A percentile compares a stretch with the other conserved stretches of the same genome.
Conservation (phyloP, 2,329 filamentous ascomycete genomes). For the Huntiella bhutanensis region DNA sequence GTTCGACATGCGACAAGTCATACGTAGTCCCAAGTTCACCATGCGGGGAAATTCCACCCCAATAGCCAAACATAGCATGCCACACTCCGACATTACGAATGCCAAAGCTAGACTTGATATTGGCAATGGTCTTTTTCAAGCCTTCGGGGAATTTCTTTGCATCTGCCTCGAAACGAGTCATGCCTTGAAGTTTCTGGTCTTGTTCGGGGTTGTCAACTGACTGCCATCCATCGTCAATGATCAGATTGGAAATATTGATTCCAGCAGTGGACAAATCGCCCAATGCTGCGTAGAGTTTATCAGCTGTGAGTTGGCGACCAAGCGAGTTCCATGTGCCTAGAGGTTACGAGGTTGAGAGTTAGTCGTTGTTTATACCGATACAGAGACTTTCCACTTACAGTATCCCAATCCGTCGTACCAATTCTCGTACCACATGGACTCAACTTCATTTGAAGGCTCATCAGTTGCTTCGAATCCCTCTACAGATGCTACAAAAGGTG, state of each 20-base stretch:
- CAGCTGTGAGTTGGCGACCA: conserved; percentile 62
- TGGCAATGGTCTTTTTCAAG: conserved; percentile 48
- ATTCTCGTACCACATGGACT: conserved; percentile 53
- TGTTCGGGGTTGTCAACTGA: conserved; percentile 38
- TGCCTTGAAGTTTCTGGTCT: conserved; percentile 40
- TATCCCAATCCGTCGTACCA: conserved; percentile 91
- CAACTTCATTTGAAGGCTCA: conserved; percentile 25
- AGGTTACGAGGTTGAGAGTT: background rate
- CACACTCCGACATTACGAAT: conserved; percentile 80
- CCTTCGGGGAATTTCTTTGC: conserved; percentile 60
- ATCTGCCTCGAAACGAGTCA: conserved; percentile 77
- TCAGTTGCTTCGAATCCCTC: background rate
- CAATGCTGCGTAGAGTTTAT: conserved; percentile 60
- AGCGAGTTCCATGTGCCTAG: conserved; percentile 79
- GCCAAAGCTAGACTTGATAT: conserved; percentile 51
- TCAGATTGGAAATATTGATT: conserved; percentile 66
- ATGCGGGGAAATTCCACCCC: conserved; percentile 66
- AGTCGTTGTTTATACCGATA: background rate
- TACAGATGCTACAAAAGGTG: conserved; percentile 10
- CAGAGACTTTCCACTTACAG: conserved; percentile 34
- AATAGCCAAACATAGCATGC: conserved; percentile 78
- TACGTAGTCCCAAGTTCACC: conserved; percentile 62
- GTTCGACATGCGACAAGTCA: conserved; percentile 42
- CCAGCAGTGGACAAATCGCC: conserved; percentile 49
- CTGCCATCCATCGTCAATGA: conserved; percentile 97